Evolutionary conservation across 2,329 filamentous ascomycete genomes (phyloP).

Genomic region (Aspergillus sergii): DNA sequence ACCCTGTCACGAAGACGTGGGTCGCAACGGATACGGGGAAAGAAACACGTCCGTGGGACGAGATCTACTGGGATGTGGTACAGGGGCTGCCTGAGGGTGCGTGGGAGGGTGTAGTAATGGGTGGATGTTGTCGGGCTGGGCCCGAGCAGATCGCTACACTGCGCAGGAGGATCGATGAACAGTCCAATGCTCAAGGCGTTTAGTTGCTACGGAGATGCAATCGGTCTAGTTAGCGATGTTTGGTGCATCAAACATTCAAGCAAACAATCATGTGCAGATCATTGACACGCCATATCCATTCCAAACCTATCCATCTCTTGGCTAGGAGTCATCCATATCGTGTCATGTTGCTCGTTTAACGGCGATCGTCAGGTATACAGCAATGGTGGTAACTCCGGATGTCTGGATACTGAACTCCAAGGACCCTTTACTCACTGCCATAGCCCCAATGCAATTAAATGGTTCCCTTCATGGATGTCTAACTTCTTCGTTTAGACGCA

Average conservation of each 20-base stretch:
- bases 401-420: background rate
- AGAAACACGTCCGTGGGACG: constrained; percentile 21
- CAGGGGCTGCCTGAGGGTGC: constrained; percentile 7
- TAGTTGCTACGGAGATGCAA: background rate
- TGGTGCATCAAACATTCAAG: background rate
- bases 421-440: background rate
- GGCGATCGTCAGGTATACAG: too few relatives aligned
- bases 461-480: background rate
- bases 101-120: constrained; percentile 18
- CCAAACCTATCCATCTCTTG: background rate
- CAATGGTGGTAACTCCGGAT: background rate
- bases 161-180: constrained; percentile 12
- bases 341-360: background rate
- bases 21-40: constrained; percentile 30
- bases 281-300: background rate
- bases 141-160: constrained; percentile 18
- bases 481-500: background rate
- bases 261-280: background rate
- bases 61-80: constrained; percentile 16
- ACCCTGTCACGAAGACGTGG: constrained; percentile 65
- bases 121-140: constrained; percentile 19
- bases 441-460: background rate
- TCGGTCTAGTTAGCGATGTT: background rate
- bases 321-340: background rate
- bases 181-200: background rate